These are phyloP conservation scores for Sclerotinia nivalis DNA, from an alignment of 2,329 filamentous ascomycete species.

Conservation along the genomic window DNA sequence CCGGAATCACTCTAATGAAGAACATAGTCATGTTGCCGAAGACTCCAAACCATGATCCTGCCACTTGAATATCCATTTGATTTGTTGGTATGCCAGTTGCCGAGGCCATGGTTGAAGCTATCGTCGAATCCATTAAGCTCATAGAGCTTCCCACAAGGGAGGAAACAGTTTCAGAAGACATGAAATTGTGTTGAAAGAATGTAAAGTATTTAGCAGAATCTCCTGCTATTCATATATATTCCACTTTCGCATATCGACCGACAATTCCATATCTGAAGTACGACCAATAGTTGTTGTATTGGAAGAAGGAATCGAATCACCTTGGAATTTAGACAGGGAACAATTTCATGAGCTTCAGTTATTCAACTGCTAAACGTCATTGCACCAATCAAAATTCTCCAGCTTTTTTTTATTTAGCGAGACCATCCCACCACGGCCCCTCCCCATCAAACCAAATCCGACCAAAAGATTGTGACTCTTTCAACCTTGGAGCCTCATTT, in stretches of 20 bases:
- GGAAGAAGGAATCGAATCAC: neutral
- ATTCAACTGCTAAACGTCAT: constrained; percentile 10
- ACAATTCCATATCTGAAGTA: constrained; percentile 9
- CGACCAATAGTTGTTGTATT: constrained; percentile 8
- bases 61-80: constrained; percentile 44
- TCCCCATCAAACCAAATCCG: constrained; percentile 18
- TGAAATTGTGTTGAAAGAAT: constrained; percentile 4
- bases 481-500: neutral
- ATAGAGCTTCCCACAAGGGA: constrained; percentile 31
- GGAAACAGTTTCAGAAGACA: constrained; percentile 30
- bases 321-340: constrained; percentile 11
- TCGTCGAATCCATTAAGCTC: constrained; percentile 32
- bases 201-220: constrained; percentile 11
- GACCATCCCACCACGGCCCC: constrained; percentile 23
- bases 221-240: neutral
- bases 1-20: constrained; percentile 57
- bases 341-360: constrained; percentile 7
- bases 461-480: constrained; percentile 22
- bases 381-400: constrained; percentile 17
- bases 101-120: constrained; percentile 29
- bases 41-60: constrained; percentile 57
- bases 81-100: constrained; percentile 27
- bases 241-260: neutral
- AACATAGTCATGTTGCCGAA: constrained; percentile 57
- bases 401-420: constrained; percentile 22